Conservation (phyloP, 768 basidiomycete genomes). For the Strobilomyces confusus region DNA sequence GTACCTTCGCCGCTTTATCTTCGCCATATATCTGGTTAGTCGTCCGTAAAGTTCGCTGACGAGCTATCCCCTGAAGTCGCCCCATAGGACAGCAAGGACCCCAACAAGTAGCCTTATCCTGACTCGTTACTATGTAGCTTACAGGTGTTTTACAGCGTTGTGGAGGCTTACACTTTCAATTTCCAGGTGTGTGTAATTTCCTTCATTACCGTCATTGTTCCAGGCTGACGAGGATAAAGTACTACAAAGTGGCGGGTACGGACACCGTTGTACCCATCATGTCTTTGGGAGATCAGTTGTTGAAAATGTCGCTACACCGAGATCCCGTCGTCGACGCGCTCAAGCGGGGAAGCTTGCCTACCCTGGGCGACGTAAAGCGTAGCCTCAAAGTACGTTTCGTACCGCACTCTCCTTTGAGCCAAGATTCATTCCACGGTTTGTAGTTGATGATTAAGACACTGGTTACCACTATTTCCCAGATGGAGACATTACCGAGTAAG, state of each 20-base stretch:
- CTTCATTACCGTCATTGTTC: background rate
- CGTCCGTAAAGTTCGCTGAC: background rate
- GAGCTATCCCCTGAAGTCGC: background rate
- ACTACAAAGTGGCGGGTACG: slow-evolving; percentile 62
- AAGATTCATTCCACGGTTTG: background rate
- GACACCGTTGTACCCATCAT: slow-evolving; percentile 62
- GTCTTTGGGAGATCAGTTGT: slow-evolving; percentile 60
- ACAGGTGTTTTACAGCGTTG: slow-evolving; percentile 48
- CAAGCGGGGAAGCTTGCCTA: slow-evolving; percentile 59
- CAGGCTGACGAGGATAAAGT: slow-evolving; percentile 41
- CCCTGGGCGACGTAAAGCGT: slow-evolving; percentile 75
- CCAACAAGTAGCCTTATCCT: slow-evolving; percentile 59
- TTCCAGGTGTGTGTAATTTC: slow-evolving; percentile 50
- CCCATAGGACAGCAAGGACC: slow-evolving; percentile 74
- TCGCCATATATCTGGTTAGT: slow-evolving; percentile 77
- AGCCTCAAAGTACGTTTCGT: slow-evolving; percentile 60
- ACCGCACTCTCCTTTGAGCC: background rate
- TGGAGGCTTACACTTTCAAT: slow-evolving; percentile 88
- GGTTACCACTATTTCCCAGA: slow-evolving; percentile 72
- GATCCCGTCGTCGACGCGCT: slow-evolving; percentile 63
- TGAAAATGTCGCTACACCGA: slow-evolving; percentile 45
- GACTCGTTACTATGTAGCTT: slow-evolving; percentile 6
- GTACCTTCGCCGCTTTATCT: slow-evolving; percentile 81
- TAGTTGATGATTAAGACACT: slow-evolving; percentile 75
- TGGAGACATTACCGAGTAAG: slow-evolving; percentile 77